A percentile compares a stretch with the other conserved stretches of the same genome.
phyloP scores from a whole-genome alignment of 2,329 filamentous ascomycete species.

The Colletotrichum horii region DNA sequence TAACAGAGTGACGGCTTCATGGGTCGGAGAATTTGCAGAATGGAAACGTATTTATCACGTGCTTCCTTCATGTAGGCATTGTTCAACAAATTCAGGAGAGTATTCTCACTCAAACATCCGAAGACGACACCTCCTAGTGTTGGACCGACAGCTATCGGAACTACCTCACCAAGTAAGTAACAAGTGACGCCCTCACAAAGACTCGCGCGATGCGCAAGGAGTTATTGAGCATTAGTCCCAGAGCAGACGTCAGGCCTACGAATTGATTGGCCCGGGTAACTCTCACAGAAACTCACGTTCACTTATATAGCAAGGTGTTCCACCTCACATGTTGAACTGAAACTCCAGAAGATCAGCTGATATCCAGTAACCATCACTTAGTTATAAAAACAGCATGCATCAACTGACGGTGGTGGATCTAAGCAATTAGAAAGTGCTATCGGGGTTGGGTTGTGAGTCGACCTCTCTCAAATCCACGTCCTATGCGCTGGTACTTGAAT shows the following conservation, averaged over 20 bases:
- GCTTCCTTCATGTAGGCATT: not conserved
- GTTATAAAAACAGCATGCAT: rapidly evolving
- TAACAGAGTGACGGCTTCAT: rapidly evolving
- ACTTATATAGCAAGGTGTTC: rapidly evolving
- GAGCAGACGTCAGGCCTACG: too few relatives aligned
- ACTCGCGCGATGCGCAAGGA: too few relatives aligned
- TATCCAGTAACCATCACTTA: rapidly evolving
- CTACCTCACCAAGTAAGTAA: not conserved
- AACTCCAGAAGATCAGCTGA: not conserved
- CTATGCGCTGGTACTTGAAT: rapidly evolving
- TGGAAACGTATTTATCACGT: rapidly evolving
- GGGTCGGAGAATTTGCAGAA: not conserved
- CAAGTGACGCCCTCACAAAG: too few relatives aligned
- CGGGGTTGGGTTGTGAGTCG: too few relatives aligned
- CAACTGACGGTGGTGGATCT: rapidly evolving
- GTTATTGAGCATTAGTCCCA: too few relatives aligned
- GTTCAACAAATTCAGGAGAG: not conserved
- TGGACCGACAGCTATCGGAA: not conserved
- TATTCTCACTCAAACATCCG: not conserved
- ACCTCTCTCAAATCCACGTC: not conserved
- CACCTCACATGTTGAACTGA: rapidly evolving
- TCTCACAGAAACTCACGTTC: rapidly evolving
- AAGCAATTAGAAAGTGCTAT: not conserved
- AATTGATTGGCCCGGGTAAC: too few relatives aligned
- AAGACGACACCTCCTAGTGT: rapidly evolving